Base-by-base conservation (phyloP, 192 early-diverging fungal genomes). In the Rhizoclosmatium sp. region DNA sequence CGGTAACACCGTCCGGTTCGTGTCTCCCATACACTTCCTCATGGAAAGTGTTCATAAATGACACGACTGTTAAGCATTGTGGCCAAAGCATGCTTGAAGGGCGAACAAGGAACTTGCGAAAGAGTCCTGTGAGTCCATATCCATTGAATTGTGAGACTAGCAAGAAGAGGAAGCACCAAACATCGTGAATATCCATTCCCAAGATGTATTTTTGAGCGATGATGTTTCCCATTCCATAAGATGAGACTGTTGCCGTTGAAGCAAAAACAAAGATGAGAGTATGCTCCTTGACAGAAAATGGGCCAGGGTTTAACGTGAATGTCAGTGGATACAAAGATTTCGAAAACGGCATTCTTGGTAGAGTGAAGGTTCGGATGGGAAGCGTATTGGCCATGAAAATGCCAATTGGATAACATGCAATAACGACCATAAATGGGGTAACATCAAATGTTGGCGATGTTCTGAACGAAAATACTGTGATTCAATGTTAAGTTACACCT, bases 31-130 rank as follows among this genome's bases (percentile, higher is more conserved):
- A 21, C 21, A 4, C 9, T 14, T 1, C 23, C 3, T 92, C 89
- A 79, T 97, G 94, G 60, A 96, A 88, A 2, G 93, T 91, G 19
- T 90, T 89, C 82, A 95, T 94, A 39, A 96, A 82, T 10, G 93
- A 91, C 44, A 94, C 91, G 59, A 89, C 89, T 59, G 93, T 84
- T 46, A 98, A 87, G 65, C 89, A 93, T 2, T 84, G 69, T 7
- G 95, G 95, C 94, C 94, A 98, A 44, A 95, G 85, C 95, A 97
- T 96, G 4, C 91, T 84, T 3, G 93, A 84, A 19, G 95, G 95
- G 46, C 93, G 91, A 12, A 97, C 95, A 19, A 97, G 87, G 82
- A 90, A 94, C 23, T 88, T 85, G 47, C 94, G 91, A 69, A 85
- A 88, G 39, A 92, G 81, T 70, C 91, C 94, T 65, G 91, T 91